phyloP scores from a whole-genome alignment of 75 land plant genomes.

The Adiantum capillusveneris region DNA sequence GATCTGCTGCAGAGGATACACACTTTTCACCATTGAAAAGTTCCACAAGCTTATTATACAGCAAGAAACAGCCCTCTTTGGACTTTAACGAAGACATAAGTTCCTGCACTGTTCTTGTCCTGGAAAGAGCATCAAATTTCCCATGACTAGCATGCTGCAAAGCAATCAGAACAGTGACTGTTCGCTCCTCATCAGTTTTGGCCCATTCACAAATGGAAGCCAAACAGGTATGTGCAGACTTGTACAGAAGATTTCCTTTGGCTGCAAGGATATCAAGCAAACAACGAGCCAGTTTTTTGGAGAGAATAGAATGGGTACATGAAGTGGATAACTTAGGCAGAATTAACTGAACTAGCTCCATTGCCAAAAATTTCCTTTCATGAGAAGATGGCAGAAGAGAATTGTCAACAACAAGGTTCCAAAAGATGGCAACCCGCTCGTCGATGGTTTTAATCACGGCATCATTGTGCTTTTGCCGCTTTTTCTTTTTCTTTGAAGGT shows the following conservation, averaged over 20 bases:
- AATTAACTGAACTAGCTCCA: constrained; percentile 61
- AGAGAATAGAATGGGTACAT: constrained; percentile 42
- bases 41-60: constrained; percentile 41
- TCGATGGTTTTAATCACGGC: constrained; percentile 30
- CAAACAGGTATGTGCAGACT: constrained; percentile 62
- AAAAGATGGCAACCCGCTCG: constrained; percentile 39
- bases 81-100: constrained; percentile 45
- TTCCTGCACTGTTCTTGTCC: constrained; percentile 50
- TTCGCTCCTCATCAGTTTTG: constrained; percentile 33
- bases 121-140: constrained; percentile 66
- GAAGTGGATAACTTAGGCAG: constrained; percentile 61
- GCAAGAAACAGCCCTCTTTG: constrained; percentile 38
- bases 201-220: constrained; percentile 54
- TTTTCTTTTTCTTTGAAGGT: constrained; percentile 56
- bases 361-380: constrained; percentile 85
- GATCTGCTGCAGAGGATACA: too few species aligned
- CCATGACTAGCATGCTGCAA: constrained; percentile 70
- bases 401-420: constrained; percentile 69
- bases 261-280: constrained; percentile 69
- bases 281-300: constrained; percentile 67
- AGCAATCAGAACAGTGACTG: constrained; percentile 45
- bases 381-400: constrained; percentile 79
- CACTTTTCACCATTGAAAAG: constrained; percentile 55
- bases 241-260: constrained; percentile 59
- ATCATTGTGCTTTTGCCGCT: constrained; percentile 26